These are phyloP conservation scores for Rhizophagus clarus DNA, from an alignment of 192 early-diverging fungal species.

Conservation along the genomic window DNA sequence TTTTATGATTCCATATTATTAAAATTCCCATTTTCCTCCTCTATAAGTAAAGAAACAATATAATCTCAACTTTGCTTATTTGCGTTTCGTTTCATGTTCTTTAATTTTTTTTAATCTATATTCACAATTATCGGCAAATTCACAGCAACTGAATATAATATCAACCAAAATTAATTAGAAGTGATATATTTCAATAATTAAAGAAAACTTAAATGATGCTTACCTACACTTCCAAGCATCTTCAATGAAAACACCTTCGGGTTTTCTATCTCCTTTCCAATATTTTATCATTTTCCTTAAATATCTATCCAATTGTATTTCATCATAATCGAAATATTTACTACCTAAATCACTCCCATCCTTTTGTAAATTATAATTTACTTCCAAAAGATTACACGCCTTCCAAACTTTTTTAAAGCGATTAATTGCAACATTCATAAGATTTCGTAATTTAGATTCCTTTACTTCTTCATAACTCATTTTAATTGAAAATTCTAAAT, in stretches of 20 bases:
- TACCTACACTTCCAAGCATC: conserved; percentile 30
- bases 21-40: too few species aligned
- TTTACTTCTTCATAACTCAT: background rate
- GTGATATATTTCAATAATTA: too few species aligned
- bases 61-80: too few species aligned
- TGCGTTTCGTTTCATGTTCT: too few species aligned
- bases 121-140: conserved; percentile 29
- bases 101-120: conserved; percentile 14
- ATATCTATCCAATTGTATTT: background rate
- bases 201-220: background rate
- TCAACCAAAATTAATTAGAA: background rate
- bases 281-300: background rate
- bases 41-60: too few species aligned
- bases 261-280: conserved; percentile 24
- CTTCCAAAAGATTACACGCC: conserved; percentile 16
- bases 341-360: conserved; percentile 12
- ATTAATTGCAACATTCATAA: background rate
- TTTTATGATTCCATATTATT: too few species aligned
- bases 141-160: conserved; percentile 6
- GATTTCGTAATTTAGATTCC: background rate
- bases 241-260: conserved; percentile 20
- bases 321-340: conserved; percentile 13
- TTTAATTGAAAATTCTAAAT: conserved; percentile 20
- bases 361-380: conserved; percentile 16
- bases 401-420: background rate